Evolutionary conservation across 2,329 filamentous ascomycete genomes (phyloP), one percentile per base, ranked within the genome.

Genomic region (Fusarium chaquense): DNA sequence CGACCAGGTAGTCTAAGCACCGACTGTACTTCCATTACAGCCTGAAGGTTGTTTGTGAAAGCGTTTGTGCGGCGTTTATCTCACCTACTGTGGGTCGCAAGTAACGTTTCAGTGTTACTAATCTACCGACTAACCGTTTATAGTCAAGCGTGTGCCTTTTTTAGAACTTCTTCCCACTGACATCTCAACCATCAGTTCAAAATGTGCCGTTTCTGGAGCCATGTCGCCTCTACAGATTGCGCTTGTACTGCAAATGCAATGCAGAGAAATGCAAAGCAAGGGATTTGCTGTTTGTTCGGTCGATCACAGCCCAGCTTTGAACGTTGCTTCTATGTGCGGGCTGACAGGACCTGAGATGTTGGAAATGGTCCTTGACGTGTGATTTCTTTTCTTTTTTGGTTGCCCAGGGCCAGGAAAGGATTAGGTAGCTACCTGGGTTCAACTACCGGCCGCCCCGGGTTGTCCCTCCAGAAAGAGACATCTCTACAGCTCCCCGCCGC

Each of bases 361-460:
- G 36, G 50, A 61, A 40, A 65, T 52, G 54, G 41, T 51, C 50
- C 51, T 46, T 32, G 47, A 56, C 20, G n/a, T 40, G 11, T 22
- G 36, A 22, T 40, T 40, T 40, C 12, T 40, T 40, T n/a, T 20
- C n/a, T 40, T 44, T 63, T 47, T 46, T 52, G 41, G 10, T 28
- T 26, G 41, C 28, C n/a, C 35, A 43, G 62, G 64, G 62, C 65
- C 51, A 60, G 41, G 52, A 55, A 35, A 38, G 35, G 62, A 30
- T 38, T 56, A 33, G 62, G 33, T 53, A 28, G 57, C 20, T 44
- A 55, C 30, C 52, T 43, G 58, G 51, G 41, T 52, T 62, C 67
- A 71, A 71, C 68, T 71, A 71, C 67, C 68, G 64, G 62, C 36
- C 44, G 58, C 68, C 67, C 68, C 64, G 68, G 68, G 53, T 50